Evolutionary conservation across 2,329 filamentous ascomycete genomes (phyloP).

Genomic region (Gaeumannomyces tritici): DNA sequence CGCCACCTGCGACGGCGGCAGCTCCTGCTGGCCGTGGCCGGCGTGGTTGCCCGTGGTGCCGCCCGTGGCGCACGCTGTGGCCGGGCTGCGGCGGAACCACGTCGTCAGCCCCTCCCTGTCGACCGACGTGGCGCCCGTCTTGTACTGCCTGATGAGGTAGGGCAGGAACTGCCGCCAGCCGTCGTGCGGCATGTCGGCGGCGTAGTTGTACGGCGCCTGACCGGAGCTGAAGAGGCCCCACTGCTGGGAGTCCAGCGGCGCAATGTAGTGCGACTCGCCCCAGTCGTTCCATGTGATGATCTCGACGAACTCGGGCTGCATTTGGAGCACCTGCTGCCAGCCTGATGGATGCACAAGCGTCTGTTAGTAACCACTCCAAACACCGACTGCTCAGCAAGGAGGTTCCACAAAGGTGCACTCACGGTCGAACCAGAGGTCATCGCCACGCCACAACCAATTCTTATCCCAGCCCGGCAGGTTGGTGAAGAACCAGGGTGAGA

Average conservation of each 20-base stretch:
- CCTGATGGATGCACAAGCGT: slow-evolving; percentile 30
- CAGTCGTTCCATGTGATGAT: slow-evolving; percentile 40
- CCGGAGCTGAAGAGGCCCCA: slow-evolving; percentile 31
- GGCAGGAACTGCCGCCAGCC: slow-evolving; percentile 36
- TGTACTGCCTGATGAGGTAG: slow-evolving; percentile 15
- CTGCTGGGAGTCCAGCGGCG: slow-evolving; percentile 24
- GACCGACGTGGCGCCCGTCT: slow-evolving; percentile 14
- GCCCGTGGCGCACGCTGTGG: background rate
- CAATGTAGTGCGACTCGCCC: slow-evolving; percentile 46
- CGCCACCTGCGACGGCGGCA: background rate
- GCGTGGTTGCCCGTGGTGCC: slow-evolving; percentile 2
- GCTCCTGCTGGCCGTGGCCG: background rate
- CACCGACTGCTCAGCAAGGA: slow-evolving; percentile 26
- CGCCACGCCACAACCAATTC: slow-evolving; percentile 49
- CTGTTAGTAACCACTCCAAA: slow-evolving; percentile 19
- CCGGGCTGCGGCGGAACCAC: background rate
- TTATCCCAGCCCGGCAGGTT: slow-evolving; percentile 35
- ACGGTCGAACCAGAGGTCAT: slow-evolving; percentile 47
- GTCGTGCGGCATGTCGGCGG: slow-evolving; percentile 24
- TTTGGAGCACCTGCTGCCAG: slow-evolving; percentile 36
- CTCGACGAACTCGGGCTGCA: slow-evolving; percentile 37
- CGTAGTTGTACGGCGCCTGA: slow-evolving; percentile 16
- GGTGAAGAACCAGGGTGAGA: slow-evolving; percentile 35
- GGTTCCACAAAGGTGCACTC: slow-evolving; percentile 26
- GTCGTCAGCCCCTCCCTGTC: background rate